Evolutionary conservation across 208 protist genomes (phyloP), one percentile per base, ranked within the genome.

Genomic region (Porcisia deanei): DNA sequence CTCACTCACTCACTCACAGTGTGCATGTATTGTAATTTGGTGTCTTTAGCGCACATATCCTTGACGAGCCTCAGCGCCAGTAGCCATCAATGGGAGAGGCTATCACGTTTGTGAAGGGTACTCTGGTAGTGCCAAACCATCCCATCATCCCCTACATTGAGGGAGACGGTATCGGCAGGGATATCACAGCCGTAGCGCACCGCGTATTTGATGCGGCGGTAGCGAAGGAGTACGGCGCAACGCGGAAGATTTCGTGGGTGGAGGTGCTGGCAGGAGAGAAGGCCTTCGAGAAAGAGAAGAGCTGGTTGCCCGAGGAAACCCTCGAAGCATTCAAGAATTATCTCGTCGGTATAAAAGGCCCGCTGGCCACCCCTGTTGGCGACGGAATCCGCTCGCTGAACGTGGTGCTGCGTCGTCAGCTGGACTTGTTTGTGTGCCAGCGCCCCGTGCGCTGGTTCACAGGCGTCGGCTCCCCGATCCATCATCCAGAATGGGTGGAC

Each of bases 321-420:
- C 49, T 89, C 70, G 72, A 82, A 30, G 76, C 80, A 14, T 89
- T 89, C 30, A 37, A 53, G 14, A 79, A 59, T 34, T 84, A 85
- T 66, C 58, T 68, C 63, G 58, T 89, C 4, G 82, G 85, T 25
- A 37, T 89, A 37, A 89, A 89, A 58, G 85, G 85, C 1, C 85
- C 85, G 0, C 75, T 89, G 16, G 68, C 73, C 2, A 89, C 85
- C 4, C 85, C 82, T 0, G 85, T 89, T 0, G 85, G 85, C 41
- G 85, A 83, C 10, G 85, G 85, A 34, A 89, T 84, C 20, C 85
- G 85, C 70, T 89, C 85, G 5, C 75, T 89, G 16, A 89, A 89
- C 75, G 85, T 89, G 53, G 79, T 85, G 71, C 82, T 89, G 59
- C 82, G 85, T 43, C 85, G 79, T 60, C 54, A 73, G n/a, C 71